Base-by-base conservation (phyloP, 2,329 filamentous ascomycete genomes). In the Phialophora expanda region DNA sequence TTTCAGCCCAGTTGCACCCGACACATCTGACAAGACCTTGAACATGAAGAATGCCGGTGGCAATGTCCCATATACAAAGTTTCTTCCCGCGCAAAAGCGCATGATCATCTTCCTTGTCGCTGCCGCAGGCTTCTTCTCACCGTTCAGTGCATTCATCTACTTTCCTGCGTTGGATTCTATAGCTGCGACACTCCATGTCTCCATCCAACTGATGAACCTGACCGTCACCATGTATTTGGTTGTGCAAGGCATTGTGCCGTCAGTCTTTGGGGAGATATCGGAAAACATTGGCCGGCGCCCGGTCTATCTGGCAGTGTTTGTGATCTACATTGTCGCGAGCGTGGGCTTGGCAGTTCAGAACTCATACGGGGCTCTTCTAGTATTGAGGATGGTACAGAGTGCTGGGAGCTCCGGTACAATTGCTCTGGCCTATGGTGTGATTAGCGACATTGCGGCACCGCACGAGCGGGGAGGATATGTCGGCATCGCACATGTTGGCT, bases 401-500 rank as follows among this genome's bases (percentile, higher is more conserved):
- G 75, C 79, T 0, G 81, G 80, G 0, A 78, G 75, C 65, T 76
- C 78, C 3, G 77, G 76, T 20, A 82, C 78, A 0, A 78, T 82
- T 34, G 78, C 79, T 2, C 76, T 82, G 34, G 80, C 78, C 2
- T 74, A 74, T 2, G 78, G 77, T 0, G 78, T 81, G 0, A 75
- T 82, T 20, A 76, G 74, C 2, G 81, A 83, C 20, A 50, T 32
- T 22, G 41, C 56, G 14, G 28, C 76, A 2, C 70, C 74, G 2
- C 75, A 74, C n/a, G 78, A 82, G 20, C 73, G 80, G 0, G 80
- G 79, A 2, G 76, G 74, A 0, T 81, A 75, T 61, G 78, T 82
- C 74, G 89, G 86, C 60, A 70, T 78, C 24, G 78, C 80, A 32
- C 74, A 77, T 48, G 76, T 75, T 6, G 78, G 77, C 0, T 53